A percentile compares a stretch with the other conserved stretches of the same genome.
Conservation (phyloP, 768 basidiomycete species). For the Wakefieldia striispora region DNA sequence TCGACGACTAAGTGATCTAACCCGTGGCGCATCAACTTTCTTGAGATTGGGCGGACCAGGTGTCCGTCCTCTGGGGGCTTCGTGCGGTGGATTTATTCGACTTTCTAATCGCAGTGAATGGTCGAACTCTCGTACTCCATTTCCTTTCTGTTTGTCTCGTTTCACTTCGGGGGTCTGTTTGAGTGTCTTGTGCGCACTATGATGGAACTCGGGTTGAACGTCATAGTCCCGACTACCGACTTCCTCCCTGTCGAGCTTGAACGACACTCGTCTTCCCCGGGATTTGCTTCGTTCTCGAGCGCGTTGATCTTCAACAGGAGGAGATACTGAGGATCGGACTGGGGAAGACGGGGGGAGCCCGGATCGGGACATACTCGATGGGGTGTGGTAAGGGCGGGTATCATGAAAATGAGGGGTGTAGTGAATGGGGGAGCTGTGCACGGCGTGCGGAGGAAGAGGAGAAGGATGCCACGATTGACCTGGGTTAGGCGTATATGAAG, state of each 20-base stretch:
- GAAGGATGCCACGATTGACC: constrained; percentile 22
- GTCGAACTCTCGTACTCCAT: background rate
- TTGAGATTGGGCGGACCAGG: constrained; percentile 23
- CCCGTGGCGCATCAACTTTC: constrained; percentile 16
- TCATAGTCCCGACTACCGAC: background rate
- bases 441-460: constrained; percentile 5
- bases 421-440: constrained; percentile 10
- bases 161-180: constrained; percentile 7
- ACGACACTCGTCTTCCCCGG: constrained; percentile 56
- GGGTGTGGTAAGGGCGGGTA: constrained; percentile 17
- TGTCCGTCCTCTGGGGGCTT: constrained; percentile 23
- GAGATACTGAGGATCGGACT: constrained; percentile 37
- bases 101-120: constrained; percentile 13
- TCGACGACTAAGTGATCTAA: constrained; percentile 22
- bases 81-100: constrained; percentile 7
- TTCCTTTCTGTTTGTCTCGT: constrained; percentile 20
- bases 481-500: constrained; percentile 15
- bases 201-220: constrained; percentile 4
- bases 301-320: constrained; percentile 31
- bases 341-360: constrained; percentile 56
- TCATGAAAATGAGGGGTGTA: too few species aligned
- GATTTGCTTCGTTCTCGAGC: constrained; percentile 49
- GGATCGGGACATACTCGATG: constrained; percentile 42
- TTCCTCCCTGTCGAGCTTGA: constrained; percentile 39
- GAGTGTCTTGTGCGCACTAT: constrained; percentile 3